phyloP scores from a whole-genome alignment of 768 basidiomycete genomes.

The Brasilioporus rufonigricans region DNA sequence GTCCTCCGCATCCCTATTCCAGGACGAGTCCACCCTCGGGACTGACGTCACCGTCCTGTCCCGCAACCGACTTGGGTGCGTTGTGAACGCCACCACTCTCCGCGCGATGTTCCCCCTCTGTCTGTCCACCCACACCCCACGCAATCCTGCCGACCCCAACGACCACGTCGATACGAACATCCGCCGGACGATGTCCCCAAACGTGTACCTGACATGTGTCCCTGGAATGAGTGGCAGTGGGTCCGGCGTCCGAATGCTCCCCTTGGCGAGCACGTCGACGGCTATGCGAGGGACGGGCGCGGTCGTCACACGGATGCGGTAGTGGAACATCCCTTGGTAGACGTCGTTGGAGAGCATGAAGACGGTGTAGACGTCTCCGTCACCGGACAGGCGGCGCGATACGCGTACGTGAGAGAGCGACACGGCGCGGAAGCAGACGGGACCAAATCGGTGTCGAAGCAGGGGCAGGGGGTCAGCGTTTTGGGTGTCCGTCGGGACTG shows the following conservation, averaged over 20 bases:
- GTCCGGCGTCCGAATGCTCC: neutral
- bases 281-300: constrained; percentile 33
- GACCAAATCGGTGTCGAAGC: constrained; percentile 22
- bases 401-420: constrained; percentile 42
- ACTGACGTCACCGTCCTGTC: neutral
- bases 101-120: constrained; percentile 13
- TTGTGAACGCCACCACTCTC: constrained; percentile 25
- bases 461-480: constrained; percentile 10
- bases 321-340: constrained; percentile 52
- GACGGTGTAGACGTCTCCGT: constrained; percentile 37
- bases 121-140: constrained; percentile 27
- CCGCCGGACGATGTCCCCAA: neutral
- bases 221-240: neutral
- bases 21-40: neutral
- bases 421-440: constrained; percentile 37
- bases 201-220: neutral
- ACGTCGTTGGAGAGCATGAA: constrained; percentile 43
- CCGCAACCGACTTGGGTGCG: constrained; percentile 8
- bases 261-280: constrained; percentile 37
- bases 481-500: constrained; percentile 10
- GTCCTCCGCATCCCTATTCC: neutral
- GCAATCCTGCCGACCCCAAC: constrained; percentile 20
- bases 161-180: constrained; percentile 17
- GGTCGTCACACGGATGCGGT: constrained; percentile 33
- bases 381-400: constrained; percentile 31